Evolutionary conservation across 768 basidiomycete genomes (phyloP), one percentile per base, ranked within the genome.

Genomic region (Cantharellus cinnabarinus): DNA sequence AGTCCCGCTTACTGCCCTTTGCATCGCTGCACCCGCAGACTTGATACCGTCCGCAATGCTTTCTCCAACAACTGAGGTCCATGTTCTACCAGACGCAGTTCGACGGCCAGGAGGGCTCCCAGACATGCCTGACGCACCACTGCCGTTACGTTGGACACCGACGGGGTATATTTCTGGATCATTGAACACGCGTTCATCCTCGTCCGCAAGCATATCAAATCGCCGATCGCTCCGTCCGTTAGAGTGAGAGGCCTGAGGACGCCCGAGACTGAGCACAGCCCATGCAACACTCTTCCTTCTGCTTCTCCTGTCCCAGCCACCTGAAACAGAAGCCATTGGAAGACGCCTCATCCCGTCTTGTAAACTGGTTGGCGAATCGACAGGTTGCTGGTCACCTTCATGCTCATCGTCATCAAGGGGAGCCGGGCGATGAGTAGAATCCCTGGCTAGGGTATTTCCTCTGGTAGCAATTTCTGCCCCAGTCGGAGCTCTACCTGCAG

Each of bases 191-290:
- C 38, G 56, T 42, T 61, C 57, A 51, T 71, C 70, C 60, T 71
- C 70, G 50, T 69, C 68, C 4, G 58, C 53, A 2, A 71, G 63
- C 64, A 71, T 70, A 52, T 70, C 66, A 20, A 63, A 62, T 15
- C 61, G 40, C 35, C 1, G 20, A 54, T n/a, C 29, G 10, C 10
- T 29, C 7, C 7, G 7, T 7, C 52, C 10, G 35, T 57, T 41
- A 7, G 39, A 14, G 7, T 38, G 5, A 7, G 37, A 14, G 42
- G 37, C 38, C 5, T 15, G 35, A 5, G 14, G 15, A 42, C 14
- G 7, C 14, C 56, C 41, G 10, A 39, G 56, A 15, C 56, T 41
- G 37, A 57, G 56, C 5, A 57, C 41, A 15, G 56, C 41, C 56
- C 56, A 57, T 14, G 10, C 52, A 29, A 48, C 44, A 10, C 7